phyloP scores from a whole-genome alignment of 108 stramenopile genomes.

The Fragilaria crotonensis region DNA sequence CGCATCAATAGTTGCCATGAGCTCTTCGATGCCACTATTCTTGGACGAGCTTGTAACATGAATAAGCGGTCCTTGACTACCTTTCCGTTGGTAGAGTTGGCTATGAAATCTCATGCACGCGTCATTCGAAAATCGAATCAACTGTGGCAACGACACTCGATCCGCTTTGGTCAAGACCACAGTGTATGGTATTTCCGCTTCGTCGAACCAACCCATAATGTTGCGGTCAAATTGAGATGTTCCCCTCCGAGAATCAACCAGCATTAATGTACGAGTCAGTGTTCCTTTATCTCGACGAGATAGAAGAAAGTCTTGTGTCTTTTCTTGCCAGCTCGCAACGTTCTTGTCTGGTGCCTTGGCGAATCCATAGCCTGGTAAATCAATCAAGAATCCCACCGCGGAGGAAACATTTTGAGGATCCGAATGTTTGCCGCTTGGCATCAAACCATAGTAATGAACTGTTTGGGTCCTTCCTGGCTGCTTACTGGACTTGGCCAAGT shows the following conservation, averaged over 20 bases:
- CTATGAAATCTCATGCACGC: conserved; percentile 66
- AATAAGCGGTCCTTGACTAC: conserved; percentile 22
- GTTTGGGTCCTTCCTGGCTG: conserved; percentile 88
- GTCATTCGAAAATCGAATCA: conserved; percentile 63
- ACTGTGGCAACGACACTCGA: conserved; percentile 25
- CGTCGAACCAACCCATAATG: conserved; percentile 81
- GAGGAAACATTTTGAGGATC: neutral
- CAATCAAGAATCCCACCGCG: conserved; percentile 41
- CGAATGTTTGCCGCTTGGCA: conserved; percentile 16
- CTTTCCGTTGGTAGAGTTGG: neutral
- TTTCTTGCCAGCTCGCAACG: conserved; percentile 71
- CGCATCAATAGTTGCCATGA: conserved; percentile 34
- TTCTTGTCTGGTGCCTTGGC: conserved; percentile 54
- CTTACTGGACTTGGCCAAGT: conserved; percentile 76
- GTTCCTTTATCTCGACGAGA: conserved; percentile 23
- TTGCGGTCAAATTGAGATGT: conserved; percentile 41
- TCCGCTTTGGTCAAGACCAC: conserved; percentile 83
- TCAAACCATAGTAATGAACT: conserved; percentile 78
- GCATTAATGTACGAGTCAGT: conserved; percentile 55
- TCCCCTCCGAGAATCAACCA: conserved; percentile 68
- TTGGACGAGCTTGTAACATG: conserved; percentile 44
- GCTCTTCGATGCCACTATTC: conserved; percentile 35
- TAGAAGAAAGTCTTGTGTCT: conserved; percentile 66
- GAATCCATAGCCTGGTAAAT: conserved; percentile 81
- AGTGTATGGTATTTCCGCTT: conserved; percentile 67